Base-by-base conservation (phyloP, 208 protist species). In the Naegleria gruberi region DNA sequence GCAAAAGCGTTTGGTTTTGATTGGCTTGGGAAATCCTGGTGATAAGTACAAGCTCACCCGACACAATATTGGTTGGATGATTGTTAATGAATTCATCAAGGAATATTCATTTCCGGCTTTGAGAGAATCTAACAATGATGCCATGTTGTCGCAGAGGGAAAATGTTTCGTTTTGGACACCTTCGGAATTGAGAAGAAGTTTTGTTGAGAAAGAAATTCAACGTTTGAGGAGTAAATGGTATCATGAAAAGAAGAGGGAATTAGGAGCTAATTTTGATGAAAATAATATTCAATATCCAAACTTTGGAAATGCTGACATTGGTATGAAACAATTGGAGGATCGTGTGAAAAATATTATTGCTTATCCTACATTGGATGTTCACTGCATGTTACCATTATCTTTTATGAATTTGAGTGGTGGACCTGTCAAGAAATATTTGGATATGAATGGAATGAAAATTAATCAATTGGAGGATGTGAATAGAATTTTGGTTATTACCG, bases 11-110 rank as follows among this genome's bases (percentile, higher is more conserved):
- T 91, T 90, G 44, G 45, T 91, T 8, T 65, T 93, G 6, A 44
- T 90, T 84, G 91, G 91, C 0, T n/a, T 93, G 0, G 91, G 91
- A 89, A 93, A 93, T 91, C 91, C 91, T 30, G 91, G 91, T 51
- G 30, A 82, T 8, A 57, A 93, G 82, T 90, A 93, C 77, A 4
- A 40, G 82, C 44, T 81, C 8, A 92, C 89, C 5, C 74, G 92
- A 90, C 92, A 93, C 41, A 93, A 93, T 73, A 85, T 93, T 34
- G 92, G 92, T 40, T 92, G 91, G 10, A 15, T 55, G n/a, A 91
- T 87, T 82, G 57, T 90, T 0, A 82, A 92, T 55, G n/a, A 88
- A 47, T 87, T 93, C 15, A 65, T 57, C 1, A 40, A 81, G 55
- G 30, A 87, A 74, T 77, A 89, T 0, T 40, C 43, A 15, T 46